Evolutionary conservation across 1,284 basidiomycete genomes (phyloP).

Genomic region (Rhodotorula sp.): DNA sequence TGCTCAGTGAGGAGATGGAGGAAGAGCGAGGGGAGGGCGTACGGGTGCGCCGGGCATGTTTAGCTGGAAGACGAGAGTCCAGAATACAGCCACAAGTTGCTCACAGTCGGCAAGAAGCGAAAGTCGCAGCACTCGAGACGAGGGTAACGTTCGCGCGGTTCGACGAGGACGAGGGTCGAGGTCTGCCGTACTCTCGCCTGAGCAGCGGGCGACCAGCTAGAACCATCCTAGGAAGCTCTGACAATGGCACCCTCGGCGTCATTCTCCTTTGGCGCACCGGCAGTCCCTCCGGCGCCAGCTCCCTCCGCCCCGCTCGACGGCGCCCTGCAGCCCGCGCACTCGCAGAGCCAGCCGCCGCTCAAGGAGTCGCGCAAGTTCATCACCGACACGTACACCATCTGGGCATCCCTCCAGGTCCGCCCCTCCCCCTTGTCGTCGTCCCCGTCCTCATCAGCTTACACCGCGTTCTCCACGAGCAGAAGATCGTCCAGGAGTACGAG

Average conservation of each 20-base stretch:
- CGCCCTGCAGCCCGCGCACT: neutral
- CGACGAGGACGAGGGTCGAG: too few species aligned
- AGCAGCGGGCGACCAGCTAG: too few species aligned
- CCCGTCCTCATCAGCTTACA: neutral
- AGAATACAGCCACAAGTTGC: too few species aligned
- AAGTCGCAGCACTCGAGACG: too few species aligned
- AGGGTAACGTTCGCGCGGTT: too few species aligned
- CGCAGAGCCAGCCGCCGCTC: neutral
- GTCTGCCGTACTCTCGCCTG: too few species aligned
- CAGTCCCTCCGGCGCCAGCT: neutral
- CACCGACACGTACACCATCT: conserved; percentile 43
- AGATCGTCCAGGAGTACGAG: conserved; percentile 31
- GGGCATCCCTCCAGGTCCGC: conserved; percentile 37
- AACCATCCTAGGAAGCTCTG: too few species aligned
- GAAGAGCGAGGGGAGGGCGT: neutral
- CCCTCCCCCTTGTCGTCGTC: neutral
- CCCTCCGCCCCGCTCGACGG: neutral
- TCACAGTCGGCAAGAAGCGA: too few species aligned
- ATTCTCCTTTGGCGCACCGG: neutral
- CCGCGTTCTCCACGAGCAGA: conserved; percentile 1
- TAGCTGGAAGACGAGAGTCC: too few species aligned
- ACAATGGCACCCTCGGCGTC: neutral
- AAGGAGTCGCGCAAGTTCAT: conserved; percentile 30
- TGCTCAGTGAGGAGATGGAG: neutral
- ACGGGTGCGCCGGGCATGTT: neutral